Evolutionary conservation across 257 asterid genomes (phyloP), one percentile per base, ranked within the genome.

Genomic region (Nicotiana knightiana): DNA sequence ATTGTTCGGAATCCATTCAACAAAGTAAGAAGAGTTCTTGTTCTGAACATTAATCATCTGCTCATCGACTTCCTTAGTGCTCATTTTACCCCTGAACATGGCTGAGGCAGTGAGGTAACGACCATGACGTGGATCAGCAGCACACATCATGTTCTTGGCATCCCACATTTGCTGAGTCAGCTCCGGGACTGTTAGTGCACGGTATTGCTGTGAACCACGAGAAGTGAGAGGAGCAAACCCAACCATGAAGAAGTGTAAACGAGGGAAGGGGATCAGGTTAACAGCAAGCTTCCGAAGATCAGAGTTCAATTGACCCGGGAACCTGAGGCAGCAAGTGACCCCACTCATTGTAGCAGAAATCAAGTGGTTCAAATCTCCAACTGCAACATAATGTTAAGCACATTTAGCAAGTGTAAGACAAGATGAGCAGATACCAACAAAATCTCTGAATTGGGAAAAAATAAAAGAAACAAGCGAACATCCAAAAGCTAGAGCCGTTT

Each of bases 101-200:
- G 97, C 97, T 2, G 97, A 93, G 84, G 97, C 97, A 17, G 97
- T 93, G 75, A 92, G 95, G 85, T 93, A 93, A 4, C 97, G 97
- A 3, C 97, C 97, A 35, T 93, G 97, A 76, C 97, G 97, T 21
- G 97, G 97, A 79, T 93, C 97, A 53, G 97, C 97, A 65, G 97
- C 97, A 78, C 97, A 93, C 97, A 93, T 93, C 98, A 93, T 93
- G 89, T 93, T 93, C 91, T 93, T 93, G 82, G 98, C 83, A 65
- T 93, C 98, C 97, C 98, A 93, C 98, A 93, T 93, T 87, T 93
- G 97, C 77, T 93, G 98, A 68, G 97, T 93, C 9, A 93, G 92
- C 87, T 93, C 98, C 1, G 97, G 97, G 70, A 92, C 98, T 17
- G 97, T 92, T 13, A 93, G 93, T 64, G 98, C 93, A 13, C 97